phyloP scores from a whole-genome alignment of 2,329 filamentous ascomycete species.

The Diaporthe ampelina region DNA sequence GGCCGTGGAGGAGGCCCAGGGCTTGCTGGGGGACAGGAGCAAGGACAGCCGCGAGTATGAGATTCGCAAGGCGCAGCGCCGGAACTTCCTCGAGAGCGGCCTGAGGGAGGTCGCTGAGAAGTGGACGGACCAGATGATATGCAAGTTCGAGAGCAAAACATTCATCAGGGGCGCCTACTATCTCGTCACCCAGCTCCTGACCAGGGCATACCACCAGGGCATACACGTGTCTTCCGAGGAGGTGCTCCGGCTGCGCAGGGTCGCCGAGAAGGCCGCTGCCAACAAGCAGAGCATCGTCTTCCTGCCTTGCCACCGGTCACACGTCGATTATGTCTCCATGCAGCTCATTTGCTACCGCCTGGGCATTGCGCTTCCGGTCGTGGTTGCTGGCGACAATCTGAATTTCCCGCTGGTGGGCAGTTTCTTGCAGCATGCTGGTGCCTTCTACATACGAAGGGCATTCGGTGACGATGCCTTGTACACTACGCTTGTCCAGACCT shows the following conservation, averaged over 20 bases:
- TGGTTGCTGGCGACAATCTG: slow-evolving; percentile 95
- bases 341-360: slow-evolving; percentile 96
- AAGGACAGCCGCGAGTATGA: slow-evolving; percentile 62
- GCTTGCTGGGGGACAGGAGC: slow-evolving; percentile 68
- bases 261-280: slow-evolving; percentile 84
- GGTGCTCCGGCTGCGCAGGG: slow-evolving; percentile 83
- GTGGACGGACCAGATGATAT: slow-evolving; percentile 96
- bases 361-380: slow-evolving; percentile 88
- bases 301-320: slow-evolving; percentile 92
- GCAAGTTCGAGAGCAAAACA: slow-evolving; percentile 95
- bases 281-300: slow-evolving; percentile 98
- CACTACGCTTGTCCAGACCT: slow-evolving; percentile 92
- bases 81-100: slow-evolving; percentile 77
- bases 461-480: slow-evolving; percentile 96
- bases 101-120: slow-evolving; percentile 86
- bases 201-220: slow-evolving; percentile 94
- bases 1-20: slow-evolving; percentile 81
- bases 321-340: slow-evolving; percentile 95
- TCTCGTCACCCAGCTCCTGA: slow-evolving; percentile 86
- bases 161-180: slow-evolving; percentile 97
- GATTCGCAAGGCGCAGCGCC: slow-evolving; percentile 66
- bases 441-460: slow-evolving; percentile 94
- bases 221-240: slow-evolving; percentile 98
- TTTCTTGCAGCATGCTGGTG: slow-evolving; percentile 95
- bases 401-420: slow-evolving; percentile 92